phyloP scores from a whole-genome alignment of 2,329 filamentous ascomycete species.

The Diplodia mutila region DNA sequence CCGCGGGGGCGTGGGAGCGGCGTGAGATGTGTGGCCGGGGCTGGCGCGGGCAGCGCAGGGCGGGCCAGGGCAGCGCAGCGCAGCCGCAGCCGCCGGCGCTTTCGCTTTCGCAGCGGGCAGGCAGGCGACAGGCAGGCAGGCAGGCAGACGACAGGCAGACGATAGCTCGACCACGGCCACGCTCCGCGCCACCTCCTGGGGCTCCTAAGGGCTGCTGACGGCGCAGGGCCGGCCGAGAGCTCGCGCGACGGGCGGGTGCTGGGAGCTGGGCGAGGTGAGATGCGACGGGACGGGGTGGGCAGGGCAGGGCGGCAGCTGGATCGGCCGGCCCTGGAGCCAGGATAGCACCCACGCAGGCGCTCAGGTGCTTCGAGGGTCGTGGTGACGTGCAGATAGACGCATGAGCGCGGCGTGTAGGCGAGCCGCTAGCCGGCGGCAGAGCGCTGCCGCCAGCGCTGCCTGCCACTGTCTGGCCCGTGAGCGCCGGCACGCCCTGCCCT shows the following conservation, averaged over 20 bases:
- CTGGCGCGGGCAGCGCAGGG: neutral
- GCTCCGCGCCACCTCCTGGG: constrained; percentile 18
- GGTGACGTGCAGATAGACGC: constrained; percentile 25
- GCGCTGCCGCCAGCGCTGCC: neutral
- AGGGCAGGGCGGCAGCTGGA: constrained; percentile 18
- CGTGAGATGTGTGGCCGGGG: constrained; percentile 15
- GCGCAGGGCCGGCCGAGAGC: constrained; percentile 22
- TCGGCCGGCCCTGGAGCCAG: constrained; percentile 19
- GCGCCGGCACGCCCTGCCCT: neutral
- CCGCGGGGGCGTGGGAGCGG: constrained; percentile 6
- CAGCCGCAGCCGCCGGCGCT: neutral
- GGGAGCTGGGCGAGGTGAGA: constrained; percentile 1
- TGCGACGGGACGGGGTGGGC: neutral
- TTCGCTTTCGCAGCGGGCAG: neutral
- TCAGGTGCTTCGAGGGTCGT: constrained; percentile 13
- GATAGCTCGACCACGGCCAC: neutral
- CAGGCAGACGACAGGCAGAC: neutral
- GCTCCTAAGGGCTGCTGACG: constrained; percentile 22
- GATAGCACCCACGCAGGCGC: constrained; percentile 14
- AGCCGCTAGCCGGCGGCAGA: constrained; percentile 14
- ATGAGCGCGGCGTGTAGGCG: constrained; percentile 17
- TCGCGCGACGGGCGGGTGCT: constrained; percentile 7
- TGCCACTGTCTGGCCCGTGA: neutral
- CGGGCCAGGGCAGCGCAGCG: neutral
- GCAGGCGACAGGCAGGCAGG: neutral